Conservation (phyloP, 148 eudicot species). For the Chenopodium suecicum region DNA sequence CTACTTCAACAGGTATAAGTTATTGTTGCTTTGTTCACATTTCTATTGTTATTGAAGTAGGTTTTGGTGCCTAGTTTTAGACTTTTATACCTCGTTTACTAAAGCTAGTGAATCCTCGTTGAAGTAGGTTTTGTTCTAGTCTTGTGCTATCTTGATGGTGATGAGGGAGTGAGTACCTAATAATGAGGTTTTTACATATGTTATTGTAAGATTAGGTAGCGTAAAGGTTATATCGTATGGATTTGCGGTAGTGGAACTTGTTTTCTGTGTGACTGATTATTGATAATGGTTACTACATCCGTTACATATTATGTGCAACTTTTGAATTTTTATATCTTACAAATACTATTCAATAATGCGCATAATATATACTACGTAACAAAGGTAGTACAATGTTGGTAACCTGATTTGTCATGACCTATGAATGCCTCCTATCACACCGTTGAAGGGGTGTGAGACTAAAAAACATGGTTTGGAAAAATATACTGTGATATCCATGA, state of each 20-base stretch:
- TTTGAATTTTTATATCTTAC: no score
- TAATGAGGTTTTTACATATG: neutral
- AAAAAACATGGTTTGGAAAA: neutral
- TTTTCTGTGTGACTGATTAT: neutral
- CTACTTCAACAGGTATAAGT: constrained; percentile 62
- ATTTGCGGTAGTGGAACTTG: neutral
- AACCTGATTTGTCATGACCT: neutral
- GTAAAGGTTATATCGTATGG: neutral
- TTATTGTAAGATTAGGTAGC: neutral
- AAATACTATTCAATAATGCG: no score
- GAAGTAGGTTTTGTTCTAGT: neutral
- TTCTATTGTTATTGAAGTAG: neutral
- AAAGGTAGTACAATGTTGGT: neutral
- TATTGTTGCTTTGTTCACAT: neutral
- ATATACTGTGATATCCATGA: neutral
- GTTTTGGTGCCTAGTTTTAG: neutral
- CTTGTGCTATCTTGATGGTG: neutral
- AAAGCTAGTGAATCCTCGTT: neutral
- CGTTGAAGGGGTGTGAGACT: neutral
- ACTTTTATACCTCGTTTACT: no score
- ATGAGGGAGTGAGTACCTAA: neutral
- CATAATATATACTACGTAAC: no score
- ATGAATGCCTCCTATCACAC: neutral
- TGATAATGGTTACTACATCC: neutral
- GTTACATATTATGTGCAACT: no score